A percentile compares a stretch with the other conserved stretches of the same genome.
Conservation (phyloP, 2,329 filamentous ascomycete genomes). For the Ceratocystiopsis sp. region DNA sequence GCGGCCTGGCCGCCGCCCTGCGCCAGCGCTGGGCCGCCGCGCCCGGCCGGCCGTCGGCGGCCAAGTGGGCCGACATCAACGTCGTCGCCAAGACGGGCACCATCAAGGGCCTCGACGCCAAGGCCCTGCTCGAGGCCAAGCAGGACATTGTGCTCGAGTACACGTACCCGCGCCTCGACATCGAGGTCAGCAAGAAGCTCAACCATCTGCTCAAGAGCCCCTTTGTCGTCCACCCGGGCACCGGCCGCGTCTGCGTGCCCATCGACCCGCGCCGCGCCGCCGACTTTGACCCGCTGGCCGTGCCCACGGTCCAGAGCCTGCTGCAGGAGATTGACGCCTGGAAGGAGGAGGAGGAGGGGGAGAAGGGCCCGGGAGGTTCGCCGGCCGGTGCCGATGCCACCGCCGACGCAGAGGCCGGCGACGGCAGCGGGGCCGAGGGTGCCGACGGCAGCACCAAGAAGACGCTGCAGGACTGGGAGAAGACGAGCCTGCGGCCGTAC, state of each 20-base stretch:
- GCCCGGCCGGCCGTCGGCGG: conserved; percentile 55
- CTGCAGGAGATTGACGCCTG: conserved; percentile 77
- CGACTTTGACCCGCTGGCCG: conserved; percentile 68
- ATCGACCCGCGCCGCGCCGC: conserved; percentile 64
- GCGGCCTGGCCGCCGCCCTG: conserved; percentile 56
- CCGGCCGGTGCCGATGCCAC: not conserved
- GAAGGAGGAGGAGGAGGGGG: conserved; percentile 27
- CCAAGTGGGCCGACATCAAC: conserved; percentile 94
- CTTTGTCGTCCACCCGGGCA: conserved; percentile 91
- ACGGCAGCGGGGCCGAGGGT: not conserved
- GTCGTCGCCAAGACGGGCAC: conserved; percentile 60
- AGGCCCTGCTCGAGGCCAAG: conserved; percentile 69
- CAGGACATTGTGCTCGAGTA: conserved; percentile 95
- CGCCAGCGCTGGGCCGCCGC: conserved; percentile 82
- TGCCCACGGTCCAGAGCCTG: conserved; percentile 78
- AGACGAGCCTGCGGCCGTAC: conserved; percentile 86
- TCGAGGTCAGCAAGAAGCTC: conserved; percentile 91
- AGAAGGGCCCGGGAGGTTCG: too few species aligned
- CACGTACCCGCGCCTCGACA: conserved; percentile 91
- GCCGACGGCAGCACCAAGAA: conserved; percentile 10
- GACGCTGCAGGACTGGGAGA: conserved; percentile 71
- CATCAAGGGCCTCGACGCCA: conserved; percentile 53
- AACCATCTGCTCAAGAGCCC: conserved; percentile 97
- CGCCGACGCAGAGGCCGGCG: conserved; percentile 19
- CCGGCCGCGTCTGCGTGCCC: conserved; percentile 85